These are phyloP conservation scores for Trichoderma cornu-damae DNA, from an alignment of 2,329 filamentous ascomycete genomes.

Conservation along the genomic window DNA sequence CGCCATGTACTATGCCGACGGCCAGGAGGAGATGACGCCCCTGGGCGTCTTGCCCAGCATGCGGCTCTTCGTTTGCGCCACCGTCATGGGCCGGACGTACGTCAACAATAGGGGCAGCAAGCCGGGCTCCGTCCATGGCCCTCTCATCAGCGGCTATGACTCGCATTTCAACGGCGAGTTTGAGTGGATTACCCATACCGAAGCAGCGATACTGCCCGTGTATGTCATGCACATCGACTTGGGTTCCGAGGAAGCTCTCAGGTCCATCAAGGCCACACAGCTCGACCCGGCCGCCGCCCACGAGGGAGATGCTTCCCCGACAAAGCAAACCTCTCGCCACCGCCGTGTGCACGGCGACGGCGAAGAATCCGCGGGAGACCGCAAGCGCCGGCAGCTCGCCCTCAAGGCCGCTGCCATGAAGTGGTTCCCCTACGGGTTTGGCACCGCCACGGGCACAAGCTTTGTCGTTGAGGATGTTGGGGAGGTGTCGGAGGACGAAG, in stretches of 20 bases:
- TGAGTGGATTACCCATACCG: neutral
- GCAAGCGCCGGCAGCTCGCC: constrained; percentile 34
- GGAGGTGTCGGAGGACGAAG: constrained; percentile 39
- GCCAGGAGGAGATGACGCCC: constrained; percentile 28
- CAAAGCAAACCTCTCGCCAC: neutral
- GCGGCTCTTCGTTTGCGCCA: constrained; percentile 42
- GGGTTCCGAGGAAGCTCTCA: neutral
- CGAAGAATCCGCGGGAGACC: constrained; percentile 33
- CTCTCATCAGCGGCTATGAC: neutral
- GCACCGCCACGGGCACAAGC: constrained; percentile 37
- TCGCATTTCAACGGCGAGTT: neutral
- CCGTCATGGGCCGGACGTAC: constrained; percentile 41
- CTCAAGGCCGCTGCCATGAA: constrained; percentile 39
- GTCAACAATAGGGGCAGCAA: constrained; percentile 16
- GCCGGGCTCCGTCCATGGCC: constrained; percentile 1
- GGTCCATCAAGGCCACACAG: neutral
- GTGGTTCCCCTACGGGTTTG: constrained; percentile 45
- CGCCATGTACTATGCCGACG: constrained; percentile 34
- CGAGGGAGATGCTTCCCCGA: neutral
- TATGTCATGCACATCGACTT: neutral
- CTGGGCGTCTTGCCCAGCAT: constrained; percentile 33
- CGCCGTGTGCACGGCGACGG: constrained; percentile 19
- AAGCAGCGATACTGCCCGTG: neutral
- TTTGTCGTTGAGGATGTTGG: constrained; percentile 45
- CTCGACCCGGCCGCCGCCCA: neutral